phyloP scores from a whole-genome alignment of 2,329 filamentous ascomycete genomes.

The Aspergillus sp. region DNA sequence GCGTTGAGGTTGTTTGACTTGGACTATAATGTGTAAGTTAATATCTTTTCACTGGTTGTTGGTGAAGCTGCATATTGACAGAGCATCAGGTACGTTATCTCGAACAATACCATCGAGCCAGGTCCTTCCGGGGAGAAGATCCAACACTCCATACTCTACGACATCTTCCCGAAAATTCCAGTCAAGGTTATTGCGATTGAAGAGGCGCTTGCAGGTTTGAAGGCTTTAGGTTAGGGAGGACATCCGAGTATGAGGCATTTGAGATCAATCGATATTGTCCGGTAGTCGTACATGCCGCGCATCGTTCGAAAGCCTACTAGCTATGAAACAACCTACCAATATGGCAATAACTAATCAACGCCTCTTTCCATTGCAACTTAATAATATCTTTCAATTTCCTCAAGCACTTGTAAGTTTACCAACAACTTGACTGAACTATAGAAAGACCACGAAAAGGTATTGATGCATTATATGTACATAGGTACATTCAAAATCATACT shows the following conservation, averaged over 20 bases:
- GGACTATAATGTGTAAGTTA: neutral
- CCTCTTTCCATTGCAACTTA: too few species aligned
- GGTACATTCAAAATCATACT: too few species aligned
- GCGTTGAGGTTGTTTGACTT: neutral
- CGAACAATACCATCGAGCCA: neutral
- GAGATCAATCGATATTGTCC: too few species aligned
- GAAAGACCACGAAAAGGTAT: neutral
- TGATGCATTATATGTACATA: neutral
- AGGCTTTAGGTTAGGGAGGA: neutral
- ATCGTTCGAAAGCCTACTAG: too few species aligned
- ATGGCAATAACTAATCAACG: too few species aligned
- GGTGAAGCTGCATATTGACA: neutral
- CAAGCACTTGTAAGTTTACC: too few species aligned
- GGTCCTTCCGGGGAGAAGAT: neutral
- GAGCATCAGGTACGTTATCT: neutral
- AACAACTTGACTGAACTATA: too few species aligned
- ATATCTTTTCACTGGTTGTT: neutral
- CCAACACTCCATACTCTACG: neutral
- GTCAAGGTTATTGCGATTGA: neutral
- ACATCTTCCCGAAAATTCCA: neutral
- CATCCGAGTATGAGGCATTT: too few species aligned
- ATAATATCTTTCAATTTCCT: too few species aligned
- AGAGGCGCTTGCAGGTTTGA: neutral
- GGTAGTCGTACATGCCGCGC: too few species aligned
- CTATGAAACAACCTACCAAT: too few species aligned